A percentile compares a stretch with the other conserved stretches of the same genome.
Conservation (phyloP, 192 early-diverging fungal species). For the Backusella australiensis region DNA sequence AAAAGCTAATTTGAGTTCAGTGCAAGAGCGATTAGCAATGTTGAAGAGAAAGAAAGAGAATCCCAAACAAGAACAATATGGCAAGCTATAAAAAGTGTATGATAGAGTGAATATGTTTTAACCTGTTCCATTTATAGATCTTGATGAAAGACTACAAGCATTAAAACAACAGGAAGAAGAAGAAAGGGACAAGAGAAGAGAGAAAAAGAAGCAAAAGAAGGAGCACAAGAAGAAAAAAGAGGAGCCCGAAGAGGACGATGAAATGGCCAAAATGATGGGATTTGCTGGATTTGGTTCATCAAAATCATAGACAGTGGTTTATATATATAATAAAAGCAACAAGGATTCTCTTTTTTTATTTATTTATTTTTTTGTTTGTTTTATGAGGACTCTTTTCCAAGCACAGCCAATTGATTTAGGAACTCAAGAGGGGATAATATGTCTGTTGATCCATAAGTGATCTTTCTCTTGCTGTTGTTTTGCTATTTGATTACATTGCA, state of each 20-base stretch:
- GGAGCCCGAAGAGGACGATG: slow-evolving; percentile 46
- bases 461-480: slow-evolving; percentile 60
- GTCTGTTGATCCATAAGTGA: slow-evolving; percentile 94
- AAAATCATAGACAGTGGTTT: slow-evolving; percentile 27
- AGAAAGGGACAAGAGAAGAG: slow-evolving; percentile 56
- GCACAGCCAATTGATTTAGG: slow-evolving; percentile 69
- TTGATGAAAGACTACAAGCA: slow-evolving; percentile 65
- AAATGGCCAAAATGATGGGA: slow-evolving; percentile 79
- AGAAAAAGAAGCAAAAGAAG: slow-evolving; percentile 58
- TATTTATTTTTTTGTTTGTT: neutral
- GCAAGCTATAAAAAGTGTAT: slow-evolving; percentile 26
- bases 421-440: slow-evolving; percentile 80
- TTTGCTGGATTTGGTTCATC: slow-evolving; percentile 57
- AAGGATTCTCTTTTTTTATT: neutral
- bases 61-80: slow-evolving; percentile 50
- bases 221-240: slow-evolving; percentile 36
- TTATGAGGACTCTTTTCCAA: slow-evolving; percentile 50
- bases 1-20: slow-evolving; percentile 71
- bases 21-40: slow-evolving; percentile 63
- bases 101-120: neutral
- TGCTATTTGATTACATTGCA: slow-evolving; percentile 33
- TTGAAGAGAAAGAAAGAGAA: slow-evolving; percentile 71
- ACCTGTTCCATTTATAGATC: slow-evolving; percentile 41
- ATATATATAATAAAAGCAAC: too few species aligned
- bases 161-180: slow-evolving; percentile 69